Conservation (phyloP, 208 protist species). For the Porcisia deanei region DNA sequence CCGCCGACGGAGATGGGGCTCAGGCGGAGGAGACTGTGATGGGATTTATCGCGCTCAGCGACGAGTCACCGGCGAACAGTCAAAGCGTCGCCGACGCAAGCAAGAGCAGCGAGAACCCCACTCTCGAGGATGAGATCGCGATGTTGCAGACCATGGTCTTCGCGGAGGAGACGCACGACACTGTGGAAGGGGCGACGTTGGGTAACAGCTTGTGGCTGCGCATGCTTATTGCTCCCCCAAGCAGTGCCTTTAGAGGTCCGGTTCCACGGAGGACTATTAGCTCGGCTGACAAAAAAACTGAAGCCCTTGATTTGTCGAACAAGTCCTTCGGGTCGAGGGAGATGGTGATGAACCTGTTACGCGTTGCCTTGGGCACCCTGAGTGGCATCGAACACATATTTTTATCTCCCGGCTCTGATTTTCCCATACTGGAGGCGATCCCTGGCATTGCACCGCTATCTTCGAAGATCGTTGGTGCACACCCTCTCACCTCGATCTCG, state of each 20-base stretch:
- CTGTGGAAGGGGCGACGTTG: conserved; percentile 10
- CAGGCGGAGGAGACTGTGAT: conserved; percentile 31
- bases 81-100: too few relatives aligned
- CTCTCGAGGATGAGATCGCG: conserved; percentile 1
- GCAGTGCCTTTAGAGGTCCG: conserved; percentile 12
- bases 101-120: not conserved
- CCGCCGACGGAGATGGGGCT: not conserved
- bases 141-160: conserved; percentile 1
- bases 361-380: conserved; percentile 42
- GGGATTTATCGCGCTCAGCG: conserved; percentile 58
- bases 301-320: not conserved
- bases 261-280: not conserved
- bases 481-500: not conserved
- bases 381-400: conserved; percentile 53
- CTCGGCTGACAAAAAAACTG: not conserved
- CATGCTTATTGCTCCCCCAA: conserved; percentile 50
- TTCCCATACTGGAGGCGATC: conserved; percentile 3
- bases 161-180: conserved; percentile 10
- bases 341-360: conserved; percentile 47
- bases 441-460: conserved; percentile 12
- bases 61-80: not conserved
- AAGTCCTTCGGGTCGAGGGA: conserved; percentile 27
- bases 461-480: too few relatives aligned
- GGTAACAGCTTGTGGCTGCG: conserved; percentile 77
- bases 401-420: conserved; percentile 6